These are phyloP conservation scores for Dentipellis sp. DNA, from an alignment of 768 basidiomycete species.

Conservation along the genomic window DNA sequence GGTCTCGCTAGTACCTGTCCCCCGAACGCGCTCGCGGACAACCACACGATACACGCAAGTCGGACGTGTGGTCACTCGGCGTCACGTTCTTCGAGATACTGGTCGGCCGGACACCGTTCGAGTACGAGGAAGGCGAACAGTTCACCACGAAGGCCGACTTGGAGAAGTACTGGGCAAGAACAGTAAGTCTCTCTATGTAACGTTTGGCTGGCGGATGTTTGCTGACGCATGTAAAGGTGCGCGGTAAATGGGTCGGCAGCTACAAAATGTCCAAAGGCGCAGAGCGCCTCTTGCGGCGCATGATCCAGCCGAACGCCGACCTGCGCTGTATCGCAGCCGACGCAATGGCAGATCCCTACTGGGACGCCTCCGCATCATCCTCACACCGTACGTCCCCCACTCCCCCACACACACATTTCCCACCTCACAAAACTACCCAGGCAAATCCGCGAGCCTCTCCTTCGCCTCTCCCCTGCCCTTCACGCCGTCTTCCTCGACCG, in stretches of 20 bases:
- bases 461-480: conserved; percentile 4
- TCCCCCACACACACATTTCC: background rate
- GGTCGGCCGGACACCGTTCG: conserved; percentile 87
- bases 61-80: conserved; percentile 80
- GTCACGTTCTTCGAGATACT: conserved; percentile 94
- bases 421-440: conserved; percentile 5
- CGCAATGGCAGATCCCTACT: conserved; percentile 60
- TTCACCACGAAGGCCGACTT: conserved; percentile 74
- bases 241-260: conserved; percentile 80
- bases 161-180: conserved; percentile 80
- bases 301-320: conserved; percentile 80
- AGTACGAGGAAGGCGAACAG: conserved; percentile 69
- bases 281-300: conserved; percentile 63
- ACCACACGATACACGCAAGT: conserved; percentile 89
- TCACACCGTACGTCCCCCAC: conserved; percentile 35
- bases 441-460: conserved; percentile 24
- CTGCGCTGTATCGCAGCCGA: conserved; percentile 62
- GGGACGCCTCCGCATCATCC: conserved; percentile 31
- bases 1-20: conserved; percentile 64
- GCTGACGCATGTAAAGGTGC: conserved; percentile 31
- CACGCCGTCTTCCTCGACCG: too few species aligned
- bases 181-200: conserved; percentile 33
- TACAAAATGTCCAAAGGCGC: conserved; percentile 60
- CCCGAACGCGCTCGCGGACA: conserved; percentile 86
- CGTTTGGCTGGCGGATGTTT: background rate